Conservation (phyloP, 2,329 filamentous ascomycete species). For the Alternaria postmessia region DNA sequence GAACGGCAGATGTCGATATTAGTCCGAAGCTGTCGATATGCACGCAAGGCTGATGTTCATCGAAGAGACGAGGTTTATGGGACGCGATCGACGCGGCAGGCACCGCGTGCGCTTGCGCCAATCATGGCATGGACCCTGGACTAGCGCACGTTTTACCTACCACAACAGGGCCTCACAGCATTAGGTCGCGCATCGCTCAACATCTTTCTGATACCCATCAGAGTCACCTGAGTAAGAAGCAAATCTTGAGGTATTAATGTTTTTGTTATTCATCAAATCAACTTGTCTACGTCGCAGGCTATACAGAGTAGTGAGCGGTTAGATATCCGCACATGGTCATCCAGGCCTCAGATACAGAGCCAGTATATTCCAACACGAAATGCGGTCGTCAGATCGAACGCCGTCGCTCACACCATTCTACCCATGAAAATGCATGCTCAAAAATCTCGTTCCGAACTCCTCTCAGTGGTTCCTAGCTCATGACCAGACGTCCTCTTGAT, state of each 20-base stretch:
- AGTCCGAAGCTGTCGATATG: not conserved
- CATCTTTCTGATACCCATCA: conserved; percentile 3
- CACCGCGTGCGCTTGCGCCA: conserved; percentile 16
- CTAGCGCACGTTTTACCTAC: conserved; percentile 13
- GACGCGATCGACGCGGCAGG: conserved; percentile 10
- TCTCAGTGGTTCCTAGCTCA: conserved; percentile 34
- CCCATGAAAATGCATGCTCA: conserved; percentile 36
- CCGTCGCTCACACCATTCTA: conserved; percentile 37
- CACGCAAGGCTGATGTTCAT: conserved; percentile 5
- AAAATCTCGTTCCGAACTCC: conserved; percentile 12
- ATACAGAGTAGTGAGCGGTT: conserved; percentile 5
- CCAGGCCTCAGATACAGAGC: conserved; percentile 6
- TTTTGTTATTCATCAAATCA: conserved; percentile 5
- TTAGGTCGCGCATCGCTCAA: conserved; percentile 14
- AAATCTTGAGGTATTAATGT: not conserved
- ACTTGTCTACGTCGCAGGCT: not conserved
- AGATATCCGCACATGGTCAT: conserved; percentile 3
- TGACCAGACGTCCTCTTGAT: conserved; percentile 84
- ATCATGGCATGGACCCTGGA: conserved; percentile 15
- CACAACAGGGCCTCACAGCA: conserved; percentile 22
- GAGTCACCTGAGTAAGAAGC: conserved; percentile 1
- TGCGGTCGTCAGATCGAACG: conserved; percentile 24
- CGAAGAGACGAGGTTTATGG: conserved; percentile 22
- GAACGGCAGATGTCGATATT: conserved; percentile 3
- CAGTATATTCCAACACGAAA: conserved; percentile 1